Evolutionary conservation across 345 rosid genomes (phyloP), one percentile per base, ranked within the genome.

Genomic region (Excoecaria cochinchinensis): DNA sequence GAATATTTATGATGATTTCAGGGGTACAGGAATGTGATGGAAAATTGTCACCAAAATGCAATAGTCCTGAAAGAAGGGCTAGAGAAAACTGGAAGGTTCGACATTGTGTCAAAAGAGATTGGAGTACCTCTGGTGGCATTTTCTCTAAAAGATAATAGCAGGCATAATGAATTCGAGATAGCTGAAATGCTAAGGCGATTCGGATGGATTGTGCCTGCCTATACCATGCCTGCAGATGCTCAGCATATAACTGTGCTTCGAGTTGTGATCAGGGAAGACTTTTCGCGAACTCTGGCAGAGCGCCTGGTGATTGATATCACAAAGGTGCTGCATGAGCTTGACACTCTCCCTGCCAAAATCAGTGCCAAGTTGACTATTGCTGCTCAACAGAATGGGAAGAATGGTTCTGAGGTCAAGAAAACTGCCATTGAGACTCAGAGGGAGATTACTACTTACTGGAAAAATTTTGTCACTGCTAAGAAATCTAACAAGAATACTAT

Each of bases 151-250:
- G 92, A 94, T 85, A 83, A 85, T 72, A 82, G 79, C 78, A 74
- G 83, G 16, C 91, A 94, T 71, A 78, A 85, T 22, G 98, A 94
- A 72, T 92, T 91, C 24, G 97, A 92, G 79, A 85, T 94, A 50
- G 82, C 98, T 0, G 97, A 94, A 47, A 80, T 82, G 90, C 86
- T 94, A 38, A 90, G 97, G 4, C 91, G 98, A 19, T 92, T 85
- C n/a, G 97, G 98, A 0, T 94, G 98, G 98, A 92, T 94, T 0
- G 97, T 94, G 73, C 98, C 98, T 0, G 98, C 98, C 53, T 94
- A 94, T 81, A 89, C 93, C 11, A 92, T 94, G 97, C 98, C 98
- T 0, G 93, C 97, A 0, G 88, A 92, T 63, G 99, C 97, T 3
- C 91, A 92, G 73, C 97, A 95, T 77, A 70, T 95, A 11, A 95